phyloP scores from a whole-genome alignment of 176 grass and related monocot species.

The Saccharum officinarum region DNA sequence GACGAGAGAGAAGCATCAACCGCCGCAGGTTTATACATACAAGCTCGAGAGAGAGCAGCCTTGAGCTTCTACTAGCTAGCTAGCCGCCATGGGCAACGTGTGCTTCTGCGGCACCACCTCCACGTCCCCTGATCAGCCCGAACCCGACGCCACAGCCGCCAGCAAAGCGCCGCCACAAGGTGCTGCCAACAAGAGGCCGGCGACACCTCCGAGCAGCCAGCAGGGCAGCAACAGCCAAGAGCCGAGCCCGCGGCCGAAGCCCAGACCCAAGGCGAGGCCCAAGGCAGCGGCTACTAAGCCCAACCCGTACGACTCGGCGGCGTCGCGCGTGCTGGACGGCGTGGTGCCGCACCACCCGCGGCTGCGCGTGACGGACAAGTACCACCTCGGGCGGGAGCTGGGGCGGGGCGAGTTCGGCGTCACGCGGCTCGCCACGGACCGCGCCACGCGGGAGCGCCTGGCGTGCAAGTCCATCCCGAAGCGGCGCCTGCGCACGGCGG shows the following conservation, averaged over 20 bases:
- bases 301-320: conserved; percentile 6
- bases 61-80: not conserved
- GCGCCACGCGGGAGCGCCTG: conserved; percentile 47
- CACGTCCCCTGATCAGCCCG: not conserved
- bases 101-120: conserved; percentile 41
- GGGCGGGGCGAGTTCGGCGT: conserved; percentile 76
- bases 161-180: not conserved
- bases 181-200: conserved; percentile 7
- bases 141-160: not conserved
- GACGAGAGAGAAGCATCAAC: not conserved
- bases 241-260: not conserved
- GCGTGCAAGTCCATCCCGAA: conserved; percentile 85
- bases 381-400: conserved; percentile 53
- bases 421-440: conserved; percentile 62
- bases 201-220: conserved; percentile 33
- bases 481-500: conserved; percentile 52
- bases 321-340: conserved; percentile 54
- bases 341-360: conserved; percentile 66
- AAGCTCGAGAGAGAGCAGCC: not conserved
- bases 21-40: not conserved
- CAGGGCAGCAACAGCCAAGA: not conserved
- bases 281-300: not conserved
- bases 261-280: not conserved
- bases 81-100: conserved; percentile 46
- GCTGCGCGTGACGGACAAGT: conserved; percentile 64